Evolutionary conservation across 2,329 filamentous ascomycete genomes (phyloP).

Genomic region (Fusarium oxysporum): DNA sequence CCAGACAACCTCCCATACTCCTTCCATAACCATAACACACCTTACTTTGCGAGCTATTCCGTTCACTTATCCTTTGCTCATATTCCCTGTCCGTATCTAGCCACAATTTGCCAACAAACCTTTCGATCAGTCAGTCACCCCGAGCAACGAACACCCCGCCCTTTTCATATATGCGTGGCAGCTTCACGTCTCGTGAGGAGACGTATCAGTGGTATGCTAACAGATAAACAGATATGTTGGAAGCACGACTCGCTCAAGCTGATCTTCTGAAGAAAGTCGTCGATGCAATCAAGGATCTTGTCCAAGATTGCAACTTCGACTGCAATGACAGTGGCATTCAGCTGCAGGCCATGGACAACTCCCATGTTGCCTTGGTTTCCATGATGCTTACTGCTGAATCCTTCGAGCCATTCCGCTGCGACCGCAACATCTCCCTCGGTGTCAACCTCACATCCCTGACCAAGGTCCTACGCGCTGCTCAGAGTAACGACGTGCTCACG

Average conservation of each 20-base stretch:
- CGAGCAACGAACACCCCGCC: slow-evolving; percentile 34
- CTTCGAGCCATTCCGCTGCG: slow-evolving; percentile 96
- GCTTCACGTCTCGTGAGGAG: slow-evolving; percentile 6
- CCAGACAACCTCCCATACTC: slow-evolving; percentile 16
- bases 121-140: slow-evolving; percentile 27
- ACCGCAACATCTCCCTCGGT: slow-evolving; percentile 97
- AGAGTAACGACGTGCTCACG: slow-evolving; percentile 93
- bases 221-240: slow-evolving; percentile 75
- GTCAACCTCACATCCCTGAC: slow-evolving; percentile 97
- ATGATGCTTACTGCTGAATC: slow-evolving; percentile 98
- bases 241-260: slow-evolving; percentile 97
- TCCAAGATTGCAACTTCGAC: slow-evolving; percentile 99
- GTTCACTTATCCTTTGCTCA: background rate
- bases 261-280: slow-evolving; percentile 97
- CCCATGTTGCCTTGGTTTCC: slow-evolving; percentile 96
- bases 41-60: background rate
- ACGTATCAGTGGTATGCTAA: slow-evolving; percentile 28
- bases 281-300: slow-evolving; percentile 98
- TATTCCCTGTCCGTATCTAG: background rate
- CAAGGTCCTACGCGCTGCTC: slow-evolving; percentile 94
- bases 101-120: background rate
- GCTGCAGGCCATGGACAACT: slow-evolving; percentile 99
- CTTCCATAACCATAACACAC: background rate
- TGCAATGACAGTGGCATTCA: slow-evolving; percentile 99
- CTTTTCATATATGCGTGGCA: slow-evolving; percentile 27